Percentiles rank a stretch among this genome's conserved stretches.
Conservation (phyloP, 2,329 filamentous ascomycete genomes). For the Neobulgaria alba region DNA sequence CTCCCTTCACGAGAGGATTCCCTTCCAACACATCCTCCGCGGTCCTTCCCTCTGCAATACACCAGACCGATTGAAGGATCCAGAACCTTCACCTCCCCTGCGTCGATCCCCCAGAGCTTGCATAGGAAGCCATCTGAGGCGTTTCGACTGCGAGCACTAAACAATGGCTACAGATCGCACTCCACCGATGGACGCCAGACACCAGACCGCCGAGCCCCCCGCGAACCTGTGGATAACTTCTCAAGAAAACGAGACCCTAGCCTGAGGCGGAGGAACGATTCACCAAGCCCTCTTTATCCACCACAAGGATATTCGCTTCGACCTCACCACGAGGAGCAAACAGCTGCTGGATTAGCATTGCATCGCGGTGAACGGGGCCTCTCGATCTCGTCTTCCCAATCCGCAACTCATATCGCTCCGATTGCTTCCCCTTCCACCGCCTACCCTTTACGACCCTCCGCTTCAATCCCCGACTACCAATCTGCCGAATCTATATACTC, state of each 20-base stretch:
- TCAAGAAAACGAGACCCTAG: constrained; percentile 24
- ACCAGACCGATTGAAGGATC: constrained; percentile 10
- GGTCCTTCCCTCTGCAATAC: constrained; percentile 21
- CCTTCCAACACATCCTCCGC: constrained; percentile 8
- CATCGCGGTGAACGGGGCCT: constrained; percentile 24
- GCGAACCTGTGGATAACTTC: constrained; percentile 21
- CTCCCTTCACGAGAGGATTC: constrained; percentile 11
- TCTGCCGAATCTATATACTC: constrained; percentile 23
- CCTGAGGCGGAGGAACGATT: constrained; percentile 10
- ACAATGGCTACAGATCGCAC: constrained; percentile 25
- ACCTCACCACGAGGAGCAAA: constrained; percentile 17
- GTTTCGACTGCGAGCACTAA: constrained; percentile 25
- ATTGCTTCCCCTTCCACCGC: background rate
- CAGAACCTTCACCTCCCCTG: constrained; percentile 19
- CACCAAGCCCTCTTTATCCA: constrained; percentile 18
- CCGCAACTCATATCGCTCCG: constrained; percentile 9
- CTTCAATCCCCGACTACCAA: constrained; percentile 28
- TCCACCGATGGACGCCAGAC: constrained; percentile 20
- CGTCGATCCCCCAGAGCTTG: constrained; percentile 14
- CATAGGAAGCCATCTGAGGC: constrained; percentile 27
- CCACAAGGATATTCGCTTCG: constrained; percentile 17
- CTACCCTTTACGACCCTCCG: constrained; percentile 21
- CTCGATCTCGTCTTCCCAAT: constrained; percentile 24
- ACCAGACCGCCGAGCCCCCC: constrained; percentile 13
- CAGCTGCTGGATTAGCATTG: constrained; percentile 10